Percentiles rank a stretch among this genome's conserved stretches.
Evolutionary conservation across 768 basidiomycete species (phyloP).

Genomic region (Fomitopsis serialis): DNA sequence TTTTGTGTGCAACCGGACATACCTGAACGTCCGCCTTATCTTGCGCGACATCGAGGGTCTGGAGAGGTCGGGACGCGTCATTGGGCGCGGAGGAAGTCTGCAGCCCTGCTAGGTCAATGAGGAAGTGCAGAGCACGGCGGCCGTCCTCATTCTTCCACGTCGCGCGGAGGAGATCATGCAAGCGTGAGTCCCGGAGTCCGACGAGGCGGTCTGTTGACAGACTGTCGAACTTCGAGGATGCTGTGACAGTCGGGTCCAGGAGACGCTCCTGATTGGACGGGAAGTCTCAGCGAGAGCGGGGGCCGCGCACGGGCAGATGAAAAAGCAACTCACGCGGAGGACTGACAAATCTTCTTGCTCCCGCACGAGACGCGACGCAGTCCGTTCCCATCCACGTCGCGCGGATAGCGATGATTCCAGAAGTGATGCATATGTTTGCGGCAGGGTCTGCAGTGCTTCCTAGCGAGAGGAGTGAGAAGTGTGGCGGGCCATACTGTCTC

Average conservation of each 20-base stretch:
- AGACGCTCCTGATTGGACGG: conserved; percentile 9
- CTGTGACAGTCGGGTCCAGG: conserved; percentile 5
- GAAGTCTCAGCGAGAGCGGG: not conserved
- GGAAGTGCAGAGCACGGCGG: conserved; percentile 8
- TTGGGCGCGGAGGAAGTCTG: not conserved
- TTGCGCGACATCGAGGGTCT: not conserved
- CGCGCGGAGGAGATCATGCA: conserved; percentile 12
- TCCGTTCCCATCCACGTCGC: conserved; percentile 32
- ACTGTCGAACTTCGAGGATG: conserved; percentile 9
- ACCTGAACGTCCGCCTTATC: not conserved
- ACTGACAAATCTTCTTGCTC: conserved; percentile 27
- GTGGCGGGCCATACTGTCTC: not conserved
- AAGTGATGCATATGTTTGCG: conserved; percentile 28
- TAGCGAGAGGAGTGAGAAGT: conserved; percentile 5
- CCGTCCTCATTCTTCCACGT: conserved; percentile 11
- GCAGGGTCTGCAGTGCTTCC: conserved; percentile 26
- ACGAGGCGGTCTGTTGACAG: conserved; percentile 14
- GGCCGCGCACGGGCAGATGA: not conserved
- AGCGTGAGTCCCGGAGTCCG: conserved; percentile 10
- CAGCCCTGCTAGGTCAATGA: conserved; percentile 16
- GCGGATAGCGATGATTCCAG: conserved; percentile 27
- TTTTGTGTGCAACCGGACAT: not conserved
- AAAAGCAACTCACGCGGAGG: conserved; percentile 11
- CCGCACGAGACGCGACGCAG: conserved; percentile 29
- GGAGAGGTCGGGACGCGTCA: not conserved